A percentile compares a stretch with the other conserved stretches of the same genome.
phyloP scores from a whole-genome alignment of 208 protist species.

The Acanthamoeba polyphaga region DNA sequence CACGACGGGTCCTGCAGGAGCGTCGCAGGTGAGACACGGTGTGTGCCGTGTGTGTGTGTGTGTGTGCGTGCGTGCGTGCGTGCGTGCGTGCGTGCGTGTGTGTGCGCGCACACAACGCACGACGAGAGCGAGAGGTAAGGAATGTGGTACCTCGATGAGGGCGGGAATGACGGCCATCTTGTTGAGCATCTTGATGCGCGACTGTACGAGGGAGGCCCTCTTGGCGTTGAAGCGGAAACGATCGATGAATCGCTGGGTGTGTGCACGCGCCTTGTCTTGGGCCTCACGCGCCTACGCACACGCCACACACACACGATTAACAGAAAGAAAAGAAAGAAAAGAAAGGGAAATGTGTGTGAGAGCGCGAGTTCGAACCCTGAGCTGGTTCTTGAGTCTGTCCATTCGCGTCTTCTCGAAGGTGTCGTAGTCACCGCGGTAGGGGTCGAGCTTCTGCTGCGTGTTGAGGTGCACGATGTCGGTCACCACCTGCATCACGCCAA shows the following conservation, averaged over 20 bases:
- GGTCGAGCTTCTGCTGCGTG: conserved; percentile 89
- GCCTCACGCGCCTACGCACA: conserved; percentile 7
- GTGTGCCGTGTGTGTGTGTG: too few species aligned
- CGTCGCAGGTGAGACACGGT: too few species aligned
- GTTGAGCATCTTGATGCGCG: conserved; percentile 85
- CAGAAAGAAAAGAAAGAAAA: neutral
- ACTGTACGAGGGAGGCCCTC: conserved; percentile 85
- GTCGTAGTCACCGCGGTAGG: conserved; percentile 86
- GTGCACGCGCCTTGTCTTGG: conserved; percentile 62
- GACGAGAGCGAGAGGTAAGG: neutral
- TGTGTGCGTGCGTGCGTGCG: too few species aligned
- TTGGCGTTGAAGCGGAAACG: conserved; percentile 86
- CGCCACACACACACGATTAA: too few species aligned
- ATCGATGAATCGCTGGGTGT: conserved; percentile 81
- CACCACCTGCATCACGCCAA: conserved; percentile 85
- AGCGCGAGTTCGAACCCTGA: neutral
- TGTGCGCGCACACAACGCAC: too few species aligned
- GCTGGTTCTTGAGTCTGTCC: conserved; percentile 66
- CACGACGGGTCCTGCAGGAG: conserved; percentile 46
- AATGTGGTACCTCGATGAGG: conserved; percentile 7
- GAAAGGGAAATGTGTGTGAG: too few species aligned
- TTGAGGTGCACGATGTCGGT: conserved; percentile 96
- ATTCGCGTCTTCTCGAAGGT: conserved; percentile 71
- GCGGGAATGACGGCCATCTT: conserved; percentile 82
- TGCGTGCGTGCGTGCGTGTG: too few species aligned